These are phyloP conservation scores for Phoenix roebelenii DNA, from an alignment of 176 grass and related monocot genomes.

Conservation along the genomic window DNA sequence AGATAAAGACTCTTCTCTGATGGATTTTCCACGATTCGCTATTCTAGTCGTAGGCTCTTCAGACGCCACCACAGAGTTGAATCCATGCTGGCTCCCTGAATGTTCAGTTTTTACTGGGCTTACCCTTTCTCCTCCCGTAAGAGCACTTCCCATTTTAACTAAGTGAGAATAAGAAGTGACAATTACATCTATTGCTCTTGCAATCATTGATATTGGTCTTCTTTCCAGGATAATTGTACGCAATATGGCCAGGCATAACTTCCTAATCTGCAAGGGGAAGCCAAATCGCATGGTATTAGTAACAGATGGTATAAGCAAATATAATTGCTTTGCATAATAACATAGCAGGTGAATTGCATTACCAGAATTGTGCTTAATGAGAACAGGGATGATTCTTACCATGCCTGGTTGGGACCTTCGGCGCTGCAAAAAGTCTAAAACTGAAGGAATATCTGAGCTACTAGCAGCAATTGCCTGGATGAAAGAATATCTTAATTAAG, in stretches of 20 bases:
- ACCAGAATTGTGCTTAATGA: neutral
- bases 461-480: slow-evolving; percentile 80
- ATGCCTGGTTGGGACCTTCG: slow-evolving; percentile 49
- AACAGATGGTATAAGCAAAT: neutral
- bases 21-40: slow-evolving; percentile 16
- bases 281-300: slow-evolving; percentile 6
- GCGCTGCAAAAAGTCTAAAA: slow-evolving; percentile 88
- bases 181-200: slow-evolving; percentile 74
- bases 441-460: slow-evolving; percentile 79
- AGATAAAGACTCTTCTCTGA: slow-evolving; percentile 26
- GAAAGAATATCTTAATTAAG: neutral
- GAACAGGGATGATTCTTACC: slow-evolving; percentile 38
- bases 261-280: slow-evolving; percentile 55
- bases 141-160: slow-evolving; percentile 38
- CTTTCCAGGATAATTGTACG: slow-evolving; percentile 74
- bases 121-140: slow-evolving; percentile 31
- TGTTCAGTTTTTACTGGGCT: slow-evolving; percentile 45
- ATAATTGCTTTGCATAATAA: neutral
- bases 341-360: neutral
- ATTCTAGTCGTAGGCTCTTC: slow-evolving; percentile 19
- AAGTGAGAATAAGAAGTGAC: slow-evolving; percentile 72
- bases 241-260: slow-evolving; percentile 57
- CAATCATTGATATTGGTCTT: slow-evolving; percentile 46
- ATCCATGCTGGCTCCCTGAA: slow-evolving; percentile 26
- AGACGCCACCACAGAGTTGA: slow-evolving; percentile 18